Percentiles rank a stretch among this genome's conserved stretches.
These are phyloP conservation scores for Fusarium clavum DNA, from an alignment of 2,329 filamentous ascomycete genomes.

Conservation along the genomic window DNA sequence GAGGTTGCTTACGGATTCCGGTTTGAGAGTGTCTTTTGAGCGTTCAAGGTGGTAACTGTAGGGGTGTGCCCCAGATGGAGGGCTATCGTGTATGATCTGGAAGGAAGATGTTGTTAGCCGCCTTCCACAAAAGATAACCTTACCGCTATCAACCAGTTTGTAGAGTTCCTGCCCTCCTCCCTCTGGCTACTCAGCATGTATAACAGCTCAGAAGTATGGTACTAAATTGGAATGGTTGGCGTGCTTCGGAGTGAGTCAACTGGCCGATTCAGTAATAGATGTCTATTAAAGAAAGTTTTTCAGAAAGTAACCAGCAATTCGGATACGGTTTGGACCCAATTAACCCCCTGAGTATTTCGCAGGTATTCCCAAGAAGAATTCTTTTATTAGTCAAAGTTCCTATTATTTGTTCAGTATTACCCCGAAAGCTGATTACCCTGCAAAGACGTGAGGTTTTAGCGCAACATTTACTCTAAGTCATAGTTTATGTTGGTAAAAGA, in stretches of 20 bases:
- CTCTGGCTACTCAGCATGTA: not conserved
- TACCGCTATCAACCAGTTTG: accelerated
- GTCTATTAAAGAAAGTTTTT: not conserved
- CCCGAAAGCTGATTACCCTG: not conserved
- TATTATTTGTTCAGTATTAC: not conserved
- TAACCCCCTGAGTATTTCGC: not conserved
- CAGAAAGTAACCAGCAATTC: not conserved
- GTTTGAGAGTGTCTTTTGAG: no score
- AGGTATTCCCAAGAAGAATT: not conserved
- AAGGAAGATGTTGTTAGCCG: not conserved
- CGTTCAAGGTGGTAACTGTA: no score
- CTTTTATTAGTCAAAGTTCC: not conserved
- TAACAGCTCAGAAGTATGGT: not conserved
- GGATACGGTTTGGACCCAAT: not conserved
- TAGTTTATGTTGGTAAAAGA: not conserved
- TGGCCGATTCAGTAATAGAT: not conserved
- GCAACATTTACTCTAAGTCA: not conserved
- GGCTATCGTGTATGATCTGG: not conserved
- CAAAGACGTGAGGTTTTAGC: not conserved
- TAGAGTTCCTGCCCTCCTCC: not conserved
- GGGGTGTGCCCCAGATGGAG: not conserved
- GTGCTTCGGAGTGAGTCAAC: not conserved
- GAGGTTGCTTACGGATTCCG: no score
- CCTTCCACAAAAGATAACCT: not conserved
- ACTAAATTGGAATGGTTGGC: not conserved